Evolutionary conservation across 805 yeast genomes (phyloP).

Genomic region (Myxozyma lipomycoides): DNA sequence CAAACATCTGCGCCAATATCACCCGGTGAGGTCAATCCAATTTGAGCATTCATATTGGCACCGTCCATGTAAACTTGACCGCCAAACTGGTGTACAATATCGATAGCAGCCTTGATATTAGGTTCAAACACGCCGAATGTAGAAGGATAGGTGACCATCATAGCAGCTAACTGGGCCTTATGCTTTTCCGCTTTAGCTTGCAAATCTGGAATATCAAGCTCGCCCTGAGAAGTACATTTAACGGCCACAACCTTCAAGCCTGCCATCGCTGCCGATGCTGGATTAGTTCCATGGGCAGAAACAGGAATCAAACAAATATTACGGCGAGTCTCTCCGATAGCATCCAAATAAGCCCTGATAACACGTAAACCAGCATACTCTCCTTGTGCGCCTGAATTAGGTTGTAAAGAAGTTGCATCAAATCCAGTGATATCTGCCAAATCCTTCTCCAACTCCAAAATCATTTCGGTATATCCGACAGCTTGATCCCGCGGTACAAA

Average conservation of each 20-base stretch:
- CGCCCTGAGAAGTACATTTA: constrained; percentile 80
- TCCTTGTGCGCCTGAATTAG: constrained; percentile 98
- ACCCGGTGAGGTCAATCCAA: constrained; percentile 95
- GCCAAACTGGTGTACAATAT: constrained; percentile 77
- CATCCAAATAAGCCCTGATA: constrained; percentile 69
- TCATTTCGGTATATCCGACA: constrained; percentile 73
- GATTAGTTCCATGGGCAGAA: constrained; percentile 97
- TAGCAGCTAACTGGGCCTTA: constrained; percentile 70
- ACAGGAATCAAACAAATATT: constrained; percentile 92
- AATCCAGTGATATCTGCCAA: constrained; percentile 91
- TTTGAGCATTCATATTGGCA: constrained; percentile 99
- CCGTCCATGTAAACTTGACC: constrained; percentile 98
- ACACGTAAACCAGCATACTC: constrained; percentile 92
- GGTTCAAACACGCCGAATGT: constrained; percentile 97
- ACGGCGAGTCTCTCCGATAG: constrained; percentile 67
- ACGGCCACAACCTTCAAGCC: constrained; percentile 92
- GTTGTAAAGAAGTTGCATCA: constrained; percentile 85
- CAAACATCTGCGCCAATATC: constrained; percentile 98
- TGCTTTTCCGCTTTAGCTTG: constrained; percentile 66
- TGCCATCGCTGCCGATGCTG: constrained; percentile 97
- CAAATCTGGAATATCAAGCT: constrained; percentile 76
- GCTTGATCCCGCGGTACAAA: constrained; percentile 89
- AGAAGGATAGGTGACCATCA: constrained; percentile 96
- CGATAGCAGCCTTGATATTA: constrained; percentile 76
- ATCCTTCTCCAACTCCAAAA: constrained; percentile 74